These are phyloP conservation scores for Gloeophyllum trabeum DNA, from an alignment of 768 basidiomycete genomes.

Conservation along the genomic window DNA sequence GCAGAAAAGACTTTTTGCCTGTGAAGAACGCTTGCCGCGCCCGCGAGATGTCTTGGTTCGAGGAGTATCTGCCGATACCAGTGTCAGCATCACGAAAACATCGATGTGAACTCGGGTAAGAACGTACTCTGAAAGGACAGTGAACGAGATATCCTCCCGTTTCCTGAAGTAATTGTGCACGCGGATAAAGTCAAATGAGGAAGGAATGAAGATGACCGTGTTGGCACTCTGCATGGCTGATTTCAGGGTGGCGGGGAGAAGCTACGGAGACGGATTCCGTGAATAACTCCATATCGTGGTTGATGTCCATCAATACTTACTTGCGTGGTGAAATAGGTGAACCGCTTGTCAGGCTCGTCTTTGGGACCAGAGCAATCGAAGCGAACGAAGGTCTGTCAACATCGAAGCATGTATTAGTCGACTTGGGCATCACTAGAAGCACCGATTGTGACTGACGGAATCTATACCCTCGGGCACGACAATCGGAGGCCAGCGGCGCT, in stretches of 20 bases:
- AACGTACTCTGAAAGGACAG: slow-evolving; percentile 82
- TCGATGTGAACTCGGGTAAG: neutral
- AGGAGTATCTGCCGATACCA: slow-evolving; percentile 56
- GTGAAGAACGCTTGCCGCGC: slow-evolving; percentile 90
- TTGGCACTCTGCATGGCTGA: slow-evolving; percentile 90
- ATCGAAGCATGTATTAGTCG: neutral
- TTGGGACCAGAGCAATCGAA: slow-evolving; percentile 64
- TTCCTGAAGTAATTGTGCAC: slow-evolving; percentile 82
- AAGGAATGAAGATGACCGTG: slow-evolving; percentile 84
- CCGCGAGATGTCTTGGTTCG: slow-evolving; percentile 88
- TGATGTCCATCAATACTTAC: slow-evolving; percentile 26
- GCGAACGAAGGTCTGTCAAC: slow-evolving; percentile 49
- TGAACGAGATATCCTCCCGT: slow-evolving; percentile 54
- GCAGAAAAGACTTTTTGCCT: slow-evolving; percentile 75
- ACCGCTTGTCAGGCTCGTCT: slow-evolving; percentile 81
- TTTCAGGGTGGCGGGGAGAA: slow-evolving; percentile 74
- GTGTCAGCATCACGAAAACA: neutral
- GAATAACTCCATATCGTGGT: neutral
- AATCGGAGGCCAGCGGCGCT: slow-evolving; percentile 61
- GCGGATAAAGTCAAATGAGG: slow-evolving; percentile 93
- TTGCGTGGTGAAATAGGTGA: slow-evolving; percentile 80
- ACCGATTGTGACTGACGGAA: slow-evolving; percentile 42
- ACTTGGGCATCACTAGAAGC: too few species aligned
- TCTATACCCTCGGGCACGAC: slow-evolving; percentile 76
- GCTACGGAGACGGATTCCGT: slow-evolving; percentile 25